A percentile compares a stretch with the other conserved stretches of the same genome.
Conservation (phyloP, 2,329 filamentous ascomycete species). For the Drechslerella dactyloides region DNA sequence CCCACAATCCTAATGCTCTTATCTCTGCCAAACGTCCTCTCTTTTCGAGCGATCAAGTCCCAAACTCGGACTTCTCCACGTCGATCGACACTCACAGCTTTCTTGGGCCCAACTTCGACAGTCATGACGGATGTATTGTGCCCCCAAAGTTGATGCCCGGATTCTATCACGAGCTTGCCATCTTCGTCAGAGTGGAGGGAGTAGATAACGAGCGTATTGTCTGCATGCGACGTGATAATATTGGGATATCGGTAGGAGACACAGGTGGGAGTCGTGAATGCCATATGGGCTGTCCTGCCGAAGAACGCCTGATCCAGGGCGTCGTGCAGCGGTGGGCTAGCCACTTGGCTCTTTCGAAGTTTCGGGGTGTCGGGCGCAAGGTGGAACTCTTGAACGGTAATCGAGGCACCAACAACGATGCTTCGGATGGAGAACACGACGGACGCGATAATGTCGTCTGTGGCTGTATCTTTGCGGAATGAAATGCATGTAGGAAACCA, state of each 20-base stretch:
- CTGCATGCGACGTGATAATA: constrained; percentile 78
- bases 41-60: constrained; percentile 75
- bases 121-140: constrained; percentile 89
- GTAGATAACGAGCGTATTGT: constrained; percentile 85
- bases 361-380: constrained; percentile 44
- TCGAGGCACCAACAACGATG: constrained; percentile 25
- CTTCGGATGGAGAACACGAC: constrained; percentile 34
- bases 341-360: constrained; percentile 15
- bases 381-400: constrained; percentile 54
- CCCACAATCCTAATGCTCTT: constrained; percentile 21
- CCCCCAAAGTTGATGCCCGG: constrained; percentile 81
- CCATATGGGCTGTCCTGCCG: constrained; percentile 51
- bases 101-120: constrained; percentile 81
- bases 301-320: constrained; percentile 43
- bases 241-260: constrained; percentile 81
- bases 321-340: constrained; percentile 33
- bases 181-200: constrained; percentile 76
- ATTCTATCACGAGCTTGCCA: constrained; percentile 70
- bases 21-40: constrained; percentile 31
- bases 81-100: constrained; percentile 85
- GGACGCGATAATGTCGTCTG: constrained; percentile 19
- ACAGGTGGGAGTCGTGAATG: constrained; percentile 63
- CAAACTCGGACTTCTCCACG: constrained; percentile 83
- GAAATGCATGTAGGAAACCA: constrained; percentile 41
- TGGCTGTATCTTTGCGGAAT: constrained; percentile 20